Base-by-base conservation (phyloP, 345 rosid species). In the Psidium friedrichsthalianum region DNA sequence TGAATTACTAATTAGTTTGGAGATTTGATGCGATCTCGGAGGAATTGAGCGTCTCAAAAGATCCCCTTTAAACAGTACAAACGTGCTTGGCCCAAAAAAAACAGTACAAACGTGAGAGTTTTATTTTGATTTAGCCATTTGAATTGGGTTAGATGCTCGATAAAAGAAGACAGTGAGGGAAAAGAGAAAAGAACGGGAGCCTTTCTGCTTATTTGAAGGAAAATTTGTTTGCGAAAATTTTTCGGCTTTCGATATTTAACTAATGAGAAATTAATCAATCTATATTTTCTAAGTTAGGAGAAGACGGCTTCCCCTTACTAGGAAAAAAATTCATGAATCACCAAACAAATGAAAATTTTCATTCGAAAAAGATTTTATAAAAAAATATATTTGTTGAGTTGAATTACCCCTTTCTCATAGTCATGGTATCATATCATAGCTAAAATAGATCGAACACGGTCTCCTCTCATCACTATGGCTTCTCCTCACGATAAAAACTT, bases 181-280 rank as follows among this genome's bases (percentile, higher is more conserved):
- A 27, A 59, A 59, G 74, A 27, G 40, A 13, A 59, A 27, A 6
- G 8, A 59, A 59, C 8, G 9, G 11, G 42, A 15, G 2, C 12
- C 12, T 22, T 56, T 56, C n/a, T 0, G 2, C 24, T 56, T 56
- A 56, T 8, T 8, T 3, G 4, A 56, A 56, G 11, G 11, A 10
- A 21, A 55, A 64, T 16, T 64, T 36, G 0, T 6, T 1, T 27
- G 27, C 2, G 1, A 1, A 59, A 6, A 27, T 14, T 59, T 27
- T 59, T 59, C 2, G 5, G 27, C 8, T 9, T 9, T 16, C 24
- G 1, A 7, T 64, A 64, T 16, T 64, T 32, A 20, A 10, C 32
- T 29, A 11, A 29, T 0, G 10, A 3, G 7, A 64, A 15, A 64
- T 0, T 64, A 29, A 7, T 29, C 6, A 0, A 29, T 64, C 1